These are phyloP conservation scores for Akebia trifoliata DNA, from an alignment of 164 flowering plant genomes.

Conservation along the genomic window DNA sequence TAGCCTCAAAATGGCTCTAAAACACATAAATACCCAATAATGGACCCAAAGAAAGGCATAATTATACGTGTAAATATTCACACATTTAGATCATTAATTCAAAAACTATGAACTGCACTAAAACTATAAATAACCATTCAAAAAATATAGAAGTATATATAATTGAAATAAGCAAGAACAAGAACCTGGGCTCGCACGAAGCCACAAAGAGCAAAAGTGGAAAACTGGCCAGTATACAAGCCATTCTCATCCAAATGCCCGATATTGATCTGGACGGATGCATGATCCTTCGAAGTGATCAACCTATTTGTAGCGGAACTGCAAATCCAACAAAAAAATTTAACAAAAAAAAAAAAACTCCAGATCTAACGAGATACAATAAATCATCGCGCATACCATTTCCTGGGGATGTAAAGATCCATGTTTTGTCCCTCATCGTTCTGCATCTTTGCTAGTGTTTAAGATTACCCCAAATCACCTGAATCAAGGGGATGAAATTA, in stretches of 20 bases:
- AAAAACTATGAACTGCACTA: too few relatives aligned
- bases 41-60: too few relatives aligned
- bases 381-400: slow-evolving; percentile 28
- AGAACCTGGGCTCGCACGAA: slow-evolving; percentile 73
- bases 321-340: slow-evolving; percentile 6
- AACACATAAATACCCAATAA: too few relatives aligned
- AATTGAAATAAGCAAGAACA: slow-evolving; percentile 7
- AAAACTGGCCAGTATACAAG: slow-evolving; percentile 48
- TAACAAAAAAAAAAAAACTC: background rate
- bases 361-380: too few relatives aligned
- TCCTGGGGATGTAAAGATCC: slow-evolving; percentile 57
- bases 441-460: slow-evolving; percentile 42
- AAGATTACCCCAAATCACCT: background rate
- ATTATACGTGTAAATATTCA: too few relatives aligned
- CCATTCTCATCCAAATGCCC: slow-evolving; percentile 76
- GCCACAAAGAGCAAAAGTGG: slow-evolving; percentile 74
- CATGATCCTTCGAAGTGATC: slow-evolving; percentile 83
- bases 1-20: too few relatives aligned
- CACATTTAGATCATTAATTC: too few relatives aligned
- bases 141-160: too few relatives aligned
- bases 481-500: background rate
- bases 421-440: slow-evolving; percentile 51
- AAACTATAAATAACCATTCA: too few relatives aligned
- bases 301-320: slow-evolving; percentile 83
- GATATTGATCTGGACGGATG: slow-evolving; percentile 68